Percentiles rank a stretch among this genome's conserved stretches.
Evolutionary conservation across 2,329 filamentous ascomycete genomes (phyloP).

Genomic region (Metarhizium humberi): DNA sequence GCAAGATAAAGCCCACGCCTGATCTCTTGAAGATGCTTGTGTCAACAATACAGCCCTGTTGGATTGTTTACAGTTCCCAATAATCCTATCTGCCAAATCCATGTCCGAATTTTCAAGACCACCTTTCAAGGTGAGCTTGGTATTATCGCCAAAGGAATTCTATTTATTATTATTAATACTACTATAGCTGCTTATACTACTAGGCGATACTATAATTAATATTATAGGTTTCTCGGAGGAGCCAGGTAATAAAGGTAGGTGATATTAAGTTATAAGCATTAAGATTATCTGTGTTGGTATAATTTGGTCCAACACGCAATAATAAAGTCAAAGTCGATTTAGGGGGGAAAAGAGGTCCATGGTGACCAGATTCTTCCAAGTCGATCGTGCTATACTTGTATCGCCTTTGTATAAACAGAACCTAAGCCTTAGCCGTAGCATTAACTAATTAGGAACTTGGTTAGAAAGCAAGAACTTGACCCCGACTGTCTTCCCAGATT

Average conservation of each 20-base stretch:
- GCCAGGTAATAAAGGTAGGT: neutral
- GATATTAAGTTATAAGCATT: neutral
- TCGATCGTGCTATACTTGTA: neutral
- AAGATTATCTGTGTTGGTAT: neutral
- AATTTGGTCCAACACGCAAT: neutral
- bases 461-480: neutral
- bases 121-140: neutral
- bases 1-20: too few species aligned
- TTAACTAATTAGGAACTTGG: neutral
- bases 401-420: neutral
- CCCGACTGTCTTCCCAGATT: neutral
- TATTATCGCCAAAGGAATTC: neutral
- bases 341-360: neutral
- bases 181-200: neutral
- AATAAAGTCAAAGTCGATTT: neutral
- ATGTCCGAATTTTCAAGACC: too few species aligned
- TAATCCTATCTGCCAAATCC: too few species aligned
- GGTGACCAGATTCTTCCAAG: neutral
- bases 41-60: too few species aligned
- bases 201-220: neutral
- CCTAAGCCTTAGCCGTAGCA: neutral
- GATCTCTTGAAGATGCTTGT: too few species aligned
- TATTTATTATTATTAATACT: neutral
- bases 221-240: neutral
- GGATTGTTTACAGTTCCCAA: too few species aligned